Conservation (phyloP, 768 basidiomycete genomes). For the Russula abietina region DNA sequence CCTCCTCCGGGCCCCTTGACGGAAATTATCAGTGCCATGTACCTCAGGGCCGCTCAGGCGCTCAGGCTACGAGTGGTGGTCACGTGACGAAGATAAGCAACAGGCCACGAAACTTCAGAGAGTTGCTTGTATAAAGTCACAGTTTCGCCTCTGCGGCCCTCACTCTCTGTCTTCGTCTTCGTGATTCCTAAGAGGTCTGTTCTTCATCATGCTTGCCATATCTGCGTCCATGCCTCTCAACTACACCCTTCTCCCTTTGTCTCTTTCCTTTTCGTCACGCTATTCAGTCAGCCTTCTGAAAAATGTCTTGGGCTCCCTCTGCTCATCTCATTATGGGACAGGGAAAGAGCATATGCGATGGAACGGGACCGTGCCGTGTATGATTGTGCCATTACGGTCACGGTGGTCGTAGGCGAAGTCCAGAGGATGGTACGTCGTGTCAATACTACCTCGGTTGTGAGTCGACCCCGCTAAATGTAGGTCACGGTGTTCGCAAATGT, state of each 20-base stretch:
- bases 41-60: too few species aligned
- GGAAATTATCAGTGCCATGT: too few species aligned
- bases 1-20: too few species aligned
- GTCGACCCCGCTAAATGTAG: constrained; percentile 31
- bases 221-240: constrained; percentile 65
- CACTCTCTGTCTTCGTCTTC: constrained; percentile 36
- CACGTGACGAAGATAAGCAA: too few species aligned
- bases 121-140: too few species aligned
- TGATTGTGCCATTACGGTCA: constrained; percentile 63
- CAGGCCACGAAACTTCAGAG: too few species aligned
- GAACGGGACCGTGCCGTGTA: constrained; percentile 65
- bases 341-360: constrained; percentile 63
- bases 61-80: too few species aligned
- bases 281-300: constrained; percentile 42
- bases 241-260: constrained; percentile 45
- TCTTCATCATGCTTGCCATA: constrained; percentile 86
- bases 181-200: constrained; percentile 80
- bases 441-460: background rate
- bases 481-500: constrained; percentile 65
- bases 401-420: constrained; percentile 74
- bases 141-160: too few species aligned
- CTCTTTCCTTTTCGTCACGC: constrained; percentile 49
- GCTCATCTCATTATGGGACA: constrained; percentile 65
- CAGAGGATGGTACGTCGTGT: constrained; percentile 56
- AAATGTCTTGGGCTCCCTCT: constrained; percentile 62